These are phyloP conservation scores for Coniella vitis DNA, from an alignment of 2,329 filamentous ascomycete species.

Conservation along the genomic window DNA sequence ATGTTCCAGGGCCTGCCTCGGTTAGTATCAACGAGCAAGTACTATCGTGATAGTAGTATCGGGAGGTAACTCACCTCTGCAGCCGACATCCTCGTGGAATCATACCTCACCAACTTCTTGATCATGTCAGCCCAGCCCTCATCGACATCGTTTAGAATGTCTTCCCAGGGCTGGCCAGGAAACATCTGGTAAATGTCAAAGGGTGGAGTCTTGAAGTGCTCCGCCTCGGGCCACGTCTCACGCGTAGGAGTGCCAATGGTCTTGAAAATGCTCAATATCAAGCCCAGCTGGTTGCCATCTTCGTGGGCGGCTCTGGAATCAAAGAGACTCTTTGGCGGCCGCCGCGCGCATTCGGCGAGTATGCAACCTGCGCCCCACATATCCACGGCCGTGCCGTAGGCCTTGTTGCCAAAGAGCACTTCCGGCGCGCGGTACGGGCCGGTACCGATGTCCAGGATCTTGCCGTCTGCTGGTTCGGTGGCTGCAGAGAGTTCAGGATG, in stretches of 20 bases:
- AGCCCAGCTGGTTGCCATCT: constrained; percentile 81
- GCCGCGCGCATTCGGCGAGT: constrained; percentile 64
- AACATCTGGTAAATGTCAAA: constrained; percentile 88
- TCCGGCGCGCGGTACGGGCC: constrained; percentile 88
- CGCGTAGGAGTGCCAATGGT: constrained; percentile 79
- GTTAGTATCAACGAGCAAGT: neutral
- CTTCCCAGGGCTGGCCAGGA: constrained; percentile 58
- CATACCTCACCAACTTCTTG: constrained; percentile 61
- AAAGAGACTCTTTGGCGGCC: constrained; percentile 60
- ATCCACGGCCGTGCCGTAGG: constrained; percentile 68
- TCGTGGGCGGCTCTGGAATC: constrained; percentile 67
- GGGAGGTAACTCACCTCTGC: constrained; percentile 38
- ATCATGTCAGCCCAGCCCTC: constrained; percentile 59
- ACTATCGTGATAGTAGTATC: neutral
- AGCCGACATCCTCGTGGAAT: constrained; percentile 63
- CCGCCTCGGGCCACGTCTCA: constrained; percentile 78
- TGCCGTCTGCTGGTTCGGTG: constrained; percentile 58
- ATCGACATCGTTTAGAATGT: constrained; percentile 57
- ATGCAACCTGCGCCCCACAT: constrained; percentile 87
- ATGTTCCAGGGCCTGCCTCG: neutral
- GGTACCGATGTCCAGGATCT: constrained; percentile 90
- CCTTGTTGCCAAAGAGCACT: constrained; percentile 73
- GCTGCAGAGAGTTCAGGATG: constrained; percentile 49
- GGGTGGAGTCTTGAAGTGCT: constrained; percentile 61
- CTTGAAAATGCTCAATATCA: constrained; percentile 89